phyloP scores from a whole-genome alignment of 805 yeast species.

The Komagataella populi region DNA sequence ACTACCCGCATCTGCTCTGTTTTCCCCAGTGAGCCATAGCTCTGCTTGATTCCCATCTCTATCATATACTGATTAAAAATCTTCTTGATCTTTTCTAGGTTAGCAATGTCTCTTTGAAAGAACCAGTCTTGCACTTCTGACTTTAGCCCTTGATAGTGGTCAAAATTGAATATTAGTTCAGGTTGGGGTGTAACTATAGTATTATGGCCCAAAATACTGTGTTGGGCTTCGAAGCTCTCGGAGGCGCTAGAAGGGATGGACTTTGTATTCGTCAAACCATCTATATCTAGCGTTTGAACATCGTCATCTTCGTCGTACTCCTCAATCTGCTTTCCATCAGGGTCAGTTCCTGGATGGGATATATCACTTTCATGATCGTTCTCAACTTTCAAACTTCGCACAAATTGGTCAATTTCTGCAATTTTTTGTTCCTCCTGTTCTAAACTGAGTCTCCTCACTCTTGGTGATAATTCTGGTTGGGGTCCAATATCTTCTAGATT shows the following conservation, averaged over 20 bases:
- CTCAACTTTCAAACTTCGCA: slow-evolving; percentile 6
- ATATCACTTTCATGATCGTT: slow-evolving; percentile 8
- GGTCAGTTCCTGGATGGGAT: slow-evolving; percentile 14
- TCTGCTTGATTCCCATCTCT: not conserved
- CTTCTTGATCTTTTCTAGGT: not conserved
- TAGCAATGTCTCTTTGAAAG: not conserved
- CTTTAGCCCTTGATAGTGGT: not conserved
- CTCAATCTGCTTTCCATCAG: slow-evolving; percentile 17
- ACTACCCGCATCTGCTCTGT: not conserved
- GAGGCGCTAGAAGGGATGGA: not conserved
- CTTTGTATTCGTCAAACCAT: not conserved
- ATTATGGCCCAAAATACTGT: not conserved
- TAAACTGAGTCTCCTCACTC: not conserved
- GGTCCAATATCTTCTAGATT: slow-evolving; percentile 18
- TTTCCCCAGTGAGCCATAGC: not conserved
- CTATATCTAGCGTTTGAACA: slow-evolving; percentile 1
- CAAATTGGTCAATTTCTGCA: slow-evolving; percentile 1
- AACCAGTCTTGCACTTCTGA: not conserved
- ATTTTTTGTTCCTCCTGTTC: not conserved
- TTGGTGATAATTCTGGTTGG: slow-evolving; percentile 10
- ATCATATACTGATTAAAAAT: not conserved
- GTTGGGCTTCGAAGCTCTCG: not conserved
- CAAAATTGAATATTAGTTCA: not conserved
- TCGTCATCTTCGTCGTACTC: slow-evolving; percentile 17
- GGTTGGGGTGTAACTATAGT: not conserved